Conservation (phyloP, 2,329 filamentous ascomycete species). For the Zelopaecilomyces penicillatus region DNA sequence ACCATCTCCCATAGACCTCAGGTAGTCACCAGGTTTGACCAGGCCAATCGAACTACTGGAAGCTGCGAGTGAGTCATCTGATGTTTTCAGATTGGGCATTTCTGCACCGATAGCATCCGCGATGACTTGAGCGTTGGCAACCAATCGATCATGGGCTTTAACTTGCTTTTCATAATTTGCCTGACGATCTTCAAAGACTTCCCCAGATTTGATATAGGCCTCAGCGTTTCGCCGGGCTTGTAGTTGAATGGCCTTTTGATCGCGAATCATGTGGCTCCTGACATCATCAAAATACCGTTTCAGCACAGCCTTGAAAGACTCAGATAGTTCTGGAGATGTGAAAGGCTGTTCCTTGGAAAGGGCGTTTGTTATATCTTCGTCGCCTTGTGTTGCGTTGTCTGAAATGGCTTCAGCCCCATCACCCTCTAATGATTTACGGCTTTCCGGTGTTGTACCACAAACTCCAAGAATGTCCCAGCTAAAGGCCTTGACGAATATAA, state of each 20-base stretch:
- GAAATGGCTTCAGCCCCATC: slow-evolving; percentile 57
- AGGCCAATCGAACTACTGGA: slow-evolving; percentile 78
- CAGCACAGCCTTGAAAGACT: slow-evolving; percentile 79
- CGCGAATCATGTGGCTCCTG: slow-evolving; percentile 77
- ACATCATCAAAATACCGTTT: slow-evolving; percentile 89
- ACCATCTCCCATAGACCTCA: slow-evolving; percentile 81
- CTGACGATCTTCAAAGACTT: slow-evolving; percentile 96
- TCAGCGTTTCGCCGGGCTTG: slow-evolving; percentile 94
- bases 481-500: slow-evolving; percentile 93
- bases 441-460: slow-evolving; percentile 60
- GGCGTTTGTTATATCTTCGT: slow-evolving; percentile 38
- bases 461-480: slow-evolving; percentile 91
- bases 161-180: slow-evolving; percentile 90
- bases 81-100: slow-evolving; percentile 87
- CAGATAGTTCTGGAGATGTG: slow-evolving; percentile 65
- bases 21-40: slow-evolving; percentile 87
- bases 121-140: slow-evolving; percentile 82
- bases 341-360: slow-evolving; percentile 61
- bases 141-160: slow-evolving; percentile 83
- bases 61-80: slow-evolving; percentile 58
- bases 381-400: slow-evolving; percentile 33
- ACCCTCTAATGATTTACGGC: slow-evolving; percentile 75
- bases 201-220: slow-evolving; percentile 95
- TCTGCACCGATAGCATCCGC: slow-evolving; percentile 82
- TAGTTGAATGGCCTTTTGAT: slow-evolving; percentile 78